Evolutionary conservation across 495 filamentous ascomycete species (phyloP), one percentile per base, ranked within the genome.

Genomic region (Diplogelasinospora grovesii): DNA sequence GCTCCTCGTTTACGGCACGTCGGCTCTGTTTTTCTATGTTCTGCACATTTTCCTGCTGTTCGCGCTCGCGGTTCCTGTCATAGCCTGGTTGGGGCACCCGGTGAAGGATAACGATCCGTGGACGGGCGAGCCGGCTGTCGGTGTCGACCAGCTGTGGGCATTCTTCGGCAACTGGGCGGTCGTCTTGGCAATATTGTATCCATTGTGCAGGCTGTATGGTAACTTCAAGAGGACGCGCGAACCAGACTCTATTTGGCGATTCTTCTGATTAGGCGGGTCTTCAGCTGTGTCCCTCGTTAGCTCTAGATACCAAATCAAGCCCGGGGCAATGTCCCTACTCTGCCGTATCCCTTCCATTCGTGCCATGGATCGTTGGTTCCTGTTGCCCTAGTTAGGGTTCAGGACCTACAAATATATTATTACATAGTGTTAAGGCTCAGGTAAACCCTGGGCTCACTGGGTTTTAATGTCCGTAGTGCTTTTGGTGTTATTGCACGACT

Each of bases 11-110:
- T 62, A 49, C 36, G 60, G 60, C 36, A 59, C 51, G 9, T 64
- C 60, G 20, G 51, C 60, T 9, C 40, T 64, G 4, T 64, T 64
- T 44, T 64, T 61, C 42, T 60, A 60, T 25, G 42, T 59, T 13
- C 19, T 48, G 0, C 52, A 61, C 37, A 35, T 61, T 16, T 27
- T 48, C 9, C 22, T 65, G 26, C n/a, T 50, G 5, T 40, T 50
- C 21, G 33, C 13, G 11, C 22, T 56, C 2, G 51, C 39, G 6
- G 14, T 3, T 0, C 10, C 26, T 3, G 9, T 43, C 15, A 37
- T 36, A 8, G 31, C 30, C 3, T 19, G 32, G 16, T 33, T 54
- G 3, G 58, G 56, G 8, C 43, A 43, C 10, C 27, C 28, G 5
- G 14, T 43, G 1, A 28, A 14, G 11, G 22, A 28, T 10, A 23